phyloP scores from a whole-genome alignment of 352 stramenopile species.

The Pythium sp. region DNA sequence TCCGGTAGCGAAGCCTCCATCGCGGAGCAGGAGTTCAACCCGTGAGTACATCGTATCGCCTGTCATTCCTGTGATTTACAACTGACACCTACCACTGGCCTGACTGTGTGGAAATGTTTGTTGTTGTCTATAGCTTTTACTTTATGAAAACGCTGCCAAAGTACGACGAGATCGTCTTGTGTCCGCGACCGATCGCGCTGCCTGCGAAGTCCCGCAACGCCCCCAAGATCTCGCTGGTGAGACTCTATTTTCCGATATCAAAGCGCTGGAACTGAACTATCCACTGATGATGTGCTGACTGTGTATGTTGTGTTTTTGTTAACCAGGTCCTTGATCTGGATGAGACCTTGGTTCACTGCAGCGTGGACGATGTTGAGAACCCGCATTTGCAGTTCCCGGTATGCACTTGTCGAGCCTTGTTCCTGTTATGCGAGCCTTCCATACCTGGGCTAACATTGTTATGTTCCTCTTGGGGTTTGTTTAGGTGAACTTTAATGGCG shows the following conservation, averaged over 20 bases:
- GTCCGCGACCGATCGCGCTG: slow-evolving; percentile 48
- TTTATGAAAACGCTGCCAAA: slow-evolving; percentile 86
- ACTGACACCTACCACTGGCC: too few species aligned
- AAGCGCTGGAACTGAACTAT: background rate
- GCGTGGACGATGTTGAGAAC: slow-evolving; percentile 93
- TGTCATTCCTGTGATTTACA: too few species aligned
- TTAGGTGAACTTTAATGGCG: slow-evolving; percentile 92
- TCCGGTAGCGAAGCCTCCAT: slow-evolving; percentile 30
- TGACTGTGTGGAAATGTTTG: background rate
- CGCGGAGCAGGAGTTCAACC: slow-evolving; percentile 73
- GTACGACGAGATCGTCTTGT: slow-evolving; percentile 69
- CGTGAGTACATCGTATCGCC: slow-evolving; percentile 26
- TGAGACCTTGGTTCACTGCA: slow-evolving; percentile 99
- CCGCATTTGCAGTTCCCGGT: slow-evolving; percentile 96
- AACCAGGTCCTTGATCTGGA: slow-evolving; percentile 95
- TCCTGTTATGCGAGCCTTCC: background rate
- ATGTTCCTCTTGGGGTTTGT: background rate
- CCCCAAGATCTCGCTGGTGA: slow-evolving; percentile 72
- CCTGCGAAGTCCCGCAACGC: slow-evolving; percentile 49
- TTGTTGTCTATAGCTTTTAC: slow-evolving; percentile 52
- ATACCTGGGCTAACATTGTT: background rate
- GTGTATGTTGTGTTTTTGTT: background rate
- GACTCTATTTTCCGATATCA: background rate
- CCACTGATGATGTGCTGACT: background rate
- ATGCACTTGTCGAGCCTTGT: background rate